Evolutionary conservation across 2,329 filamentous ascomycete species (phyloP).

Genomic region (Clonostachys sp.): DNA sequence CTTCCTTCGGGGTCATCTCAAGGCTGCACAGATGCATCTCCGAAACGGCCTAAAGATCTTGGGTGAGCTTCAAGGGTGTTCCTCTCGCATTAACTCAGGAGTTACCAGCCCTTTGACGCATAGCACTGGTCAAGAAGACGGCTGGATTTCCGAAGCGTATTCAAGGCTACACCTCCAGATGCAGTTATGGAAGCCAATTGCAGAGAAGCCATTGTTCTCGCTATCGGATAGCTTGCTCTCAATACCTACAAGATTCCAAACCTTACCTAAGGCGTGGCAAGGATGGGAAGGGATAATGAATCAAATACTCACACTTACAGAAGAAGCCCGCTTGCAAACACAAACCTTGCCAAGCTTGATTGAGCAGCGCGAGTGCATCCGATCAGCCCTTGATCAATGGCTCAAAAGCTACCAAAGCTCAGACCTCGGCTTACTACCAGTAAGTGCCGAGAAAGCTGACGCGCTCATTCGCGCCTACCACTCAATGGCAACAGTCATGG

Average conservation of each 20-base stretch:
- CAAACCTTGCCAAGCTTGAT: no score
- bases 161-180: slow-evolving; percentile 18
- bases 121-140: slow-evolving; percentile 10
- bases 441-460: not conserved
- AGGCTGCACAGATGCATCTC: slow-evolving; percentile 30
- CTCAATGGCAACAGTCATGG: slow-evolving; percentile 36
- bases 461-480: slow-evolving; percentile 29
- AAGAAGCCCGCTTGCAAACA: not conserved
- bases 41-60: slow-evolving; percentile 35
- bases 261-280: not conserved
- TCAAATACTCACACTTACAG: not conserved
- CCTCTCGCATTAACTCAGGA: no score
- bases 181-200: slow-evolving; percentile 10
- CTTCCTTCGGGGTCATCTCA: slow-evolving; percentile 26
- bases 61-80: slow-evolving; percentile 4
- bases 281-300: not conserved
- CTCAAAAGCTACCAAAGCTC: not conserved
- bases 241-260: not conserved
- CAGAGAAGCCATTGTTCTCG: not conserved
- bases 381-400: slow-evolving; percentile 11
- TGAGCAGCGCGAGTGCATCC: not conserved
- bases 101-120: no score
- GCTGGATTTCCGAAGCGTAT: slow-evolving; percentile 37
- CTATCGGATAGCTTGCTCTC: no score
- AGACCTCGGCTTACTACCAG: no score